Conservation (phyloP, 1,284 basidiomycete species). For the Trametes hirsuta region DNA sequence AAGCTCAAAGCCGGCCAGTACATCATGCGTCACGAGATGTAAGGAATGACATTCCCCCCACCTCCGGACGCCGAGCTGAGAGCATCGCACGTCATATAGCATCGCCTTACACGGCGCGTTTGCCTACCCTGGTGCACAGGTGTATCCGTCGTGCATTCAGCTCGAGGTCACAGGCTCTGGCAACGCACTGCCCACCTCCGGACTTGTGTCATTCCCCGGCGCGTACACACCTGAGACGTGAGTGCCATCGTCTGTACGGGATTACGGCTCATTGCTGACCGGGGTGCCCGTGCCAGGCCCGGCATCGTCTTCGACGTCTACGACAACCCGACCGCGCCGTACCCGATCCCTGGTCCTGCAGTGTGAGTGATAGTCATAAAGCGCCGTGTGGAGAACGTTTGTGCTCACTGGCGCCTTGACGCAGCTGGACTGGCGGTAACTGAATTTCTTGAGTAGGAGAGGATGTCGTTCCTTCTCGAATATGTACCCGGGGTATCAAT, state of each 20-base stretch:
- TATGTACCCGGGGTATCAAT: too few relatives aligned
- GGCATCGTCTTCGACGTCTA: slow-evolving; percentile 26
- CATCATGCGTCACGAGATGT: slow-evolving; percentile 55
- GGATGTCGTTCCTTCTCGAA: neutral
- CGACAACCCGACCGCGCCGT: slow-evolving; percentile 29
- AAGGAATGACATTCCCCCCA: neutral
- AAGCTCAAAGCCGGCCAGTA: slow-evolving; percentile 51
- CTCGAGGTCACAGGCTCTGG: slow-evolving; percentile 54
- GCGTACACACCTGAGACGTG: slow-evolving; percentile 52
- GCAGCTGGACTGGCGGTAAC: slow-evolving; percentile 22
- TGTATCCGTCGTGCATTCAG: slow-evolving; percentile 56
- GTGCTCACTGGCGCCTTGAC: neutral
- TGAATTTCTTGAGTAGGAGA: neutral
- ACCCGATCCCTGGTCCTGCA: slow-evolving; percentile 47
- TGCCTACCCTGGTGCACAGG: slow-evolving; percentile 26
- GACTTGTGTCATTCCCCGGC: slow-evolving; percentile 54
- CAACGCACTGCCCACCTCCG: slow-evolving; percentile 45
- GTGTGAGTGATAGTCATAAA: slow-evolving; percentile 32
- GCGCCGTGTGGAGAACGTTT: slow-evolving; percentile 1
- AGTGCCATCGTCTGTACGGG: slow-evolving; percentile 24
- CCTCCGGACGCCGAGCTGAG: neutral
- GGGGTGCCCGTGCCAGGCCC: slow-evolving; percentile 22
- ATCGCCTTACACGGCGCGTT: slow-evolving; percentile 46
- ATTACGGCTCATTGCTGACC: slow-evolving; percentile 24
- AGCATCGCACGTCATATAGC: slow-evolving; percentile 22